These are phyloP conservation scores for Barnettozyma populi DNA, from an alignment of 805 yeast species.

Conservation along the genomic window DNA sequence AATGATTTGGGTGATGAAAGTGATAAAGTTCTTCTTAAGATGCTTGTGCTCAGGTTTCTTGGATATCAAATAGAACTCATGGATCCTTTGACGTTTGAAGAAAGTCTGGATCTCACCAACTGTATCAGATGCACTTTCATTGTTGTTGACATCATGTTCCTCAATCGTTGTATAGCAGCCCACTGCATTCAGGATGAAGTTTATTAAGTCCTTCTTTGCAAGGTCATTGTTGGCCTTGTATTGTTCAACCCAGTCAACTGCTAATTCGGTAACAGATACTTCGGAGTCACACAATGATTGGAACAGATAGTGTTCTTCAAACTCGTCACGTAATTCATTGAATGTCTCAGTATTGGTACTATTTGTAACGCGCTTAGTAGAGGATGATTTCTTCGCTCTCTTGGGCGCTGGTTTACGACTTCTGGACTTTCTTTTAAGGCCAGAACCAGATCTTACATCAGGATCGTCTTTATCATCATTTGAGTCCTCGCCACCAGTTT, in stretches of 20 bases:
- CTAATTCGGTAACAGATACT: slow-evolving; percentile 46
- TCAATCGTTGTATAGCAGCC: slow-evolving; percentile 67
- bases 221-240: slow-evolving; percentile 38
- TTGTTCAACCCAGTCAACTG: slow-evolving; percentile 52
- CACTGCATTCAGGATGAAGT: slow-evolving; percentile 61
- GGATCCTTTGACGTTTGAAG: slow-evolving; percentile 54
- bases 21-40: slow-evolving; percentile 48
- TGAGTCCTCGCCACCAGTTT: slow-evolving; percentile 18
- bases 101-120: slow-evolving; percentile 63
- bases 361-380: slow-evolving; percentile 1
- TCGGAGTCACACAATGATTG: slow-evolving; percentile 45
- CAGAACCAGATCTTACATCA: slow-evolving; percentile 4
- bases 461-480: slow-evolving; percentile 11
- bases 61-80: slow-evolving; percentile 64
- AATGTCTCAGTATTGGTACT: slow-evolving; percentile 23
- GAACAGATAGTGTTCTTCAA: slow-evolving; percentile 43
- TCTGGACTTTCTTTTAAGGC: slow-evolving; percentile 15
- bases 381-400: slow-evolving; percentile 7
- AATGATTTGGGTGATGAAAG: slow-evolving; percentile 51
- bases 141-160: slow-evolving; percentile 68
- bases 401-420: slow-evolving; percentile 2
- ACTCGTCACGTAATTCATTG: slow-evolving; percentile 35
- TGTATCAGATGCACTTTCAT: slow-evolving; percentile 68
- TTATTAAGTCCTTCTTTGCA: slow-evolving; percentile 59
- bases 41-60: slow-evolving; percentile 40